Conservation (phyloP, 2,329 filamentous ascomycete species). For the Ceratocystis albifundus region DNA sequence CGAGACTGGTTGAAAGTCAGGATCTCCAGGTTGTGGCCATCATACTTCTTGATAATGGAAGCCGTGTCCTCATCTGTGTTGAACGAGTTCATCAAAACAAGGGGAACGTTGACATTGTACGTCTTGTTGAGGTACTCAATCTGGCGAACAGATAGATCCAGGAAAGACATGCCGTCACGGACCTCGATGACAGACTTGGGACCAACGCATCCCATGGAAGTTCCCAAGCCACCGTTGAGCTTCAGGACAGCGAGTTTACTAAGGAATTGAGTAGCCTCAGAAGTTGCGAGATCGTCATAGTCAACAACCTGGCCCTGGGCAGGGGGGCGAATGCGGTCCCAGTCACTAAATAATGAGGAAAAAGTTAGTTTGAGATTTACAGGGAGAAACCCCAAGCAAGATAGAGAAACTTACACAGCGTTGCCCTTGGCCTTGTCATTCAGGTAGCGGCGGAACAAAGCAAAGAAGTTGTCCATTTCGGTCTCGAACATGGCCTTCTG, state of each 20-base stretch:
- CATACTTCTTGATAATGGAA: conserved; percentile 99
- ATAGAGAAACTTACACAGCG: conserved; percentile 49
- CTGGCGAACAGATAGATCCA: conserved; percentile 95
- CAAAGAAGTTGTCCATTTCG: conserved; percentile 99
- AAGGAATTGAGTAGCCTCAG: conserved; percentile 84
- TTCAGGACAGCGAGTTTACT: conserved; percentile 97
- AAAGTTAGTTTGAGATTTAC: background rate
- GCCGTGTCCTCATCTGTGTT: conserved; percentile 98
- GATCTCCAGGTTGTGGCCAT: conserved; percentile 99
- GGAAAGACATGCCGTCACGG: conserved; percentile 99
- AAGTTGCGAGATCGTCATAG: conserved; percentile 81
- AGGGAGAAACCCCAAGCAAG: background rate
- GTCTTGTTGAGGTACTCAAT: conserved; percentile 99
- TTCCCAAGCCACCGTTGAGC: conserved; percentile 98
- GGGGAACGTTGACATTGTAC: conserved; percentile 92
- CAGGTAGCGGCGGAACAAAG: conserved; percentile 92
- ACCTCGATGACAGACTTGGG: conserved; percentile 99
- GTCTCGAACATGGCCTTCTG: conserved; percentile 94
- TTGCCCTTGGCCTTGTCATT: conserved; percentile 99
- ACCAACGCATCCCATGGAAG: conserved; percentile 97
- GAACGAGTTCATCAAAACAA: conserved; percentile 99
- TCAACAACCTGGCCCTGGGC: conserved; percentile 88
- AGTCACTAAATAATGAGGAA: conserved; percentile 50
- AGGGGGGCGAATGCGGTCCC: conserved; percentile 91
- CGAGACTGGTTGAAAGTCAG: conserved; percentile 99